Evolutionary conservation across 192 early-diverging fungal species (phyloP), one percentile per base, ranked within the genome.

Genomic region (Paraglomus brasilianum): DNA sequence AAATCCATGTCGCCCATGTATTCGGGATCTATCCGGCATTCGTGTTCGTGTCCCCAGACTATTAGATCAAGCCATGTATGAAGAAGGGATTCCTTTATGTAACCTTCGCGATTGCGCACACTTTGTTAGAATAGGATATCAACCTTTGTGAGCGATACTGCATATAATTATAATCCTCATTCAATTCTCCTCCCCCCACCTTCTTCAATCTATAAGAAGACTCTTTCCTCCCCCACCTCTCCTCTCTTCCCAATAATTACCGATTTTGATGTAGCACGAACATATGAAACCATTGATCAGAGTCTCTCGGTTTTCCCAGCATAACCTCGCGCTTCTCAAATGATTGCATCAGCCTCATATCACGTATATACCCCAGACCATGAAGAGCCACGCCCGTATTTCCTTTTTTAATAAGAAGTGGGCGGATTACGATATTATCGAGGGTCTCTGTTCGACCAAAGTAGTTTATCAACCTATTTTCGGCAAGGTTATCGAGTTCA

Each of bases 21-120:
- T 51, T 83, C 84, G 1, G 92, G 91, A 45, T 92, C 88, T 13
- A 97, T 88, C 47, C 81, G 76, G 72, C 94, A 98, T 71, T 98
- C 94, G 78, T 98, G 96, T 80, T 98, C 96, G 72, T 98, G 96
- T 5, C 96, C 96, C 96, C 96, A 98, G 3, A 98, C 58, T 10
- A 96, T 80, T 15, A 98, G 69, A 57, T 98, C 79, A 39, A 98
- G 73, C 72, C 93, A 94, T 14, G 81, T 74, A 50, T 89, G 87
- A 30, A 98, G 72, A 68, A 90, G 94, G n/a, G 82, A 80, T 74
- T 94, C 93, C 0, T 94, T 94, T 38, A 98, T 93, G 74, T 92
- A 91, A 80, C 83, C 91, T 47, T 86, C 95, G 3, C 87, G 85
- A 48, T 48, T 48, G n/a, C 47, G n/a, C 47, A 48, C 8, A 41